A percentile compares a stretch with the other conserved stretches of the same genome.
Conservation (phyloP, 441 rosid genomes). For the Euphorbia corollata region DNA sequence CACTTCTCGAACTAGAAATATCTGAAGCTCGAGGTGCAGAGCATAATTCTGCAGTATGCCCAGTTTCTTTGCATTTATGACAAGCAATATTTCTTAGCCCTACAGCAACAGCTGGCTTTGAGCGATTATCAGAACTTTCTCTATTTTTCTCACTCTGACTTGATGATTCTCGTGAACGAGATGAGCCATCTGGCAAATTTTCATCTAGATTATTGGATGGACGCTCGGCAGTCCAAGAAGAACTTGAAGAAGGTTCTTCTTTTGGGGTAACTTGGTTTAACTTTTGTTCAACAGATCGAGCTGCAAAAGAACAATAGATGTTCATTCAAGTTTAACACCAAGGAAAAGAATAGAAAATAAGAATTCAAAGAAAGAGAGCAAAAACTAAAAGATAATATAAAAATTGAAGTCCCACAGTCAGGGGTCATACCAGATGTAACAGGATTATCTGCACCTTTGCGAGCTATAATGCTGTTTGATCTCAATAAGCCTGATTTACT, state of each 20-base stretch:
- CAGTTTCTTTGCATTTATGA: constrained; percentile 48
- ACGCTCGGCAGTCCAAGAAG: constrained; percentile 50
- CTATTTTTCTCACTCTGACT: constrained; percentile 51
- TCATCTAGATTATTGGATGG: constrained; percentile 35
- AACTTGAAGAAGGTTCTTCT: constrained; percentile 59
- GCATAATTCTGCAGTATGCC: constrained; percentile 56
- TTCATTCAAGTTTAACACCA: constrained; percentile 9
- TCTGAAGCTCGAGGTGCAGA: constrained; percentile 41
- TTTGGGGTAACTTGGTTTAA: constrained; percentile 40
- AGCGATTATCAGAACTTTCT: constrained; percentile 39
- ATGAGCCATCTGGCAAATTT: constrained; percentile 44
- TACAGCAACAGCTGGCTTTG: constrained; percentile 33
- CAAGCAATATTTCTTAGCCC: constrained; percentile 39
- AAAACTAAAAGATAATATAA: constrained; percentile 8
- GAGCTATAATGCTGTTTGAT: constrained; percentile 42
- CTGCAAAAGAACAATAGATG: constrained; percentile 31
- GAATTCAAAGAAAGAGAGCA: constrained; percentile 4
- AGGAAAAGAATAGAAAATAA: constrained; percentile 2
- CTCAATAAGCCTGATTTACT: constrained; percentile 48
- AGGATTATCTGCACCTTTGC: constrained; percentile 43
- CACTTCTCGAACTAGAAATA: constrained; percentile 38
- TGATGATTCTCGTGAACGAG: constrained; percentile 44
- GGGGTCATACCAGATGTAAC: constrained; percentile 47
- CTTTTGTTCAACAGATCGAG: constrained; percentile 47
- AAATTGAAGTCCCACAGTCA: constrained; percentile 11